Conservation (phyloP, 306 rosid genomes). For the Quercus gilva region DNA sequence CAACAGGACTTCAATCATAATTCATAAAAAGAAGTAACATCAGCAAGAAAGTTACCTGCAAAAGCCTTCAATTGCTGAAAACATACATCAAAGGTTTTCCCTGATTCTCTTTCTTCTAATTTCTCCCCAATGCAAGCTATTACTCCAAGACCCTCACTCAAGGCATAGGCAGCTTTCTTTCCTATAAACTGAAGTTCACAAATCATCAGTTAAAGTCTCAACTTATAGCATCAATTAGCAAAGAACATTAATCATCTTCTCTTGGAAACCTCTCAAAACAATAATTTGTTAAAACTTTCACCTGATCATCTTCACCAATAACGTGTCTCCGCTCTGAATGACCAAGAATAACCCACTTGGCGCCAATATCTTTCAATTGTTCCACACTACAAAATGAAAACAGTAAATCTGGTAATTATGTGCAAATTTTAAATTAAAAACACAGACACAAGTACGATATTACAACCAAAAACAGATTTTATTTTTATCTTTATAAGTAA, state of each 20-base stretch:
- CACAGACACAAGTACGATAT: not conserved
- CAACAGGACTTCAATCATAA: not conserved
- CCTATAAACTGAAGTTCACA: conserved; percentile 79
- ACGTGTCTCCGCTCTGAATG: conserved; percentile 96
- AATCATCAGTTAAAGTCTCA: conserved; percentile 29
- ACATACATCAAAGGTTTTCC: conserved; percentile 88
- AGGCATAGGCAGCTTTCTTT: conserved; percentile 96
- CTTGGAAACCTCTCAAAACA: conserved; percentile 11
- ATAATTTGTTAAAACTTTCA: conserved; percentile 32
- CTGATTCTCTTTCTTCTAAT: conserved; percentile 91
- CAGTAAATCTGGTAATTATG: conserved; percentile 10
- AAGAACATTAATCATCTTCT: conserved; percentile 4
- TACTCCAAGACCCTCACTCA: conserved; percentile 90
- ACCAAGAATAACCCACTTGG: conserved; percentile 98
- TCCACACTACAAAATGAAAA: conserved; percentile 60
- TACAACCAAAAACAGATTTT: not conserved
- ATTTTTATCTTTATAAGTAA: not conserved
- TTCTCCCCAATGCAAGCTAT: conserved; percentile 96
- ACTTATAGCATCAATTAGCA: conserved; percentile 10
- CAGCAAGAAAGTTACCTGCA: conserved; percentile 54
- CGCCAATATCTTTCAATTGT: conserved; percentile 85
- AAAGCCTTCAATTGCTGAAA: conserved; percentile 83
- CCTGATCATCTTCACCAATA: conserved; percentile 96
- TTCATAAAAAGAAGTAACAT: conserved; percentile 14
- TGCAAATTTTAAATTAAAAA: conserved; percentile 4